phyloP scores from a whole-genome alignment of 2,329 filamentous ascomycete genomes.

The Myriangium duriaei region DNA sequence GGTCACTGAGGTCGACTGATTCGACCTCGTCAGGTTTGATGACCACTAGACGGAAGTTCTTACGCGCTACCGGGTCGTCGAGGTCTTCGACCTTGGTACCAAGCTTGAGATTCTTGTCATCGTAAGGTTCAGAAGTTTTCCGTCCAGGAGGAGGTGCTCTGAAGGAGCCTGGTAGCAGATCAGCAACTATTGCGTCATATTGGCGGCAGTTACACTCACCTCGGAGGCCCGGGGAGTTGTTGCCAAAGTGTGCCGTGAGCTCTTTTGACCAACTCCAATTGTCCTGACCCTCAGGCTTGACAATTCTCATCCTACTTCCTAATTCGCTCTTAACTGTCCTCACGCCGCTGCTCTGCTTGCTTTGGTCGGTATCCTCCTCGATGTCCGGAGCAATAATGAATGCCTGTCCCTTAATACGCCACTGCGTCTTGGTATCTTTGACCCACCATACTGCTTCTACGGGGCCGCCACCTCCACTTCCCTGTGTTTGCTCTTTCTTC shows the following conservation, averaged over 20 bases:
- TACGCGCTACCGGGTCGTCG: conserved; percentile 55
- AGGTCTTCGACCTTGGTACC: conserved; percentile 58
- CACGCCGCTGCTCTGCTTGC: conserved; percentile 40
- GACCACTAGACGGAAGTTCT: conserved; percentile 75
- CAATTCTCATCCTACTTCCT: conserved; percentile 48
- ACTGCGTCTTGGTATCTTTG: conserved; percentile 59
- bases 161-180: conserved; percentile 44
- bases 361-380: conserved; percentile 36
- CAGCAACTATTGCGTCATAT: conserved; percentile 5
- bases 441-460: conserved; percentile 84
- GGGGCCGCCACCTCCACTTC: conserved; percentile 51
- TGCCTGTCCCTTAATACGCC: conserved; percentile 67
- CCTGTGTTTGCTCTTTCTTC: conserved; percentile 29
- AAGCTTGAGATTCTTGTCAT: conserved; percentile 32
- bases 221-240: conserved; percentile 69
- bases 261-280: conserved; percentile 70
- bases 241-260: conserved; percentile 80
- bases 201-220: conserved; percentile 29
- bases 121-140: conserved; percentile 32
- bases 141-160: conserved; percentile 41
- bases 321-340: conserved; percentile 49
- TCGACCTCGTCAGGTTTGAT: conserved; percentile 74
- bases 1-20: conserved; percentile 56
- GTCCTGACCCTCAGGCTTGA: conserved; percentile 30
- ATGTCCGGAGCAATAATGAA: conserved; percentile 64